These are phyloP conservation scores for Yamagishiella unicocca DNA, from an alignment of 139 green algal species.

Conservation along the genomic window DNA sequence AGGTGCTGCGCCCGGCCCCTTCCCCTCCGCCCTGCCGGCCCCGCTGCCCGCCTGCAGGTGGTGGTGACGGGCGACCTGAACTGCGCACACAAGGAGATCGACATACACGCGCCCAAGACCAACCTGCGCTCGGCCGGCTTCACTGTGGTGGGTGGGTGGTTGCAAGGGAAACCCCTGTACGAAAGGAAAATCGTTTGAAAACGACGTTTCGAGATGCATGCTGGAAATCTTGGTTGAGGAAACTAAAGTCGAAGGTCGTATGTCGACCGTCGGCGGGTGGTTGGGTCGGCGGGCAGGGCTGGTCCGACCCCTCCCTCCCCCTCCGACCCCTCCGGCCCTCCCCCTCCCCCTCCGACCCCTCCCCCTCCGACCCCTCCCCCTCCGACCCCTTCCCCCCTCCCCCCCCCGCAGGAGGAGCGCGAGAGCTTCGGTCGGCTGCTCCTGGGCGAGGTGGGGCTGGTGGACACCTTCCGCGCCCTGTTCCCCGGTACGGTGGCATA, in stretches of 20 bases:
- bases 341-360: background rate
- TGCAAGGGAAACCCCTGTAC: too few relatives aligned
- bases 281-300: background rate
- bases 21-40: background rate
- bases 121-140: constrained; percentile 83
- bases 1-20: background rate
- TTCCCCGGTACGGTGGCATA: constrained; percentile 74
- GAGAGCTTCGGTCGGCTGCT: constrained; percentile 69
- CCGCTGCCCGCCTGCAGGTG: background rate
- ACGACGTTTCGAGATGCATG: too few relatives aligned
- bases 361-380: background rate
- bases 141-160: constrained; percentile 53
- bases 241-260: too few relatives aligned
- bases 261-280: too few relatives aligned
- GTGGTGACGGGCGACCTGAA: constrained; percentile 75
- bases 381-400: background rate
- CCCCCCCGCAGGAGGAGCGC: constrained; percentile 73
- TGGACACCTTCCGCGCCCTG: constrained; percentile 74
- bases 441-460: constrained; percentile 60
- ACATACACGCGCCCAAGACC: constrained; percentile 84
- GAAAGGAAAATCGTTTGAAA: too few relatives aligned
- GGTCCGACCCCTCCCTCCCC: background rate
- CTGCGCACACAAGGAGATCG: constrained; percentile 75
- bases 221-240: too few relatives aligned
- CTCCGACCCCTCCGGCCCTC: background rate